Base-by-base conservation (phyloP, 2,329 filamentous ascomycete genomes). In the Cytospora schulzeri region DNA sequence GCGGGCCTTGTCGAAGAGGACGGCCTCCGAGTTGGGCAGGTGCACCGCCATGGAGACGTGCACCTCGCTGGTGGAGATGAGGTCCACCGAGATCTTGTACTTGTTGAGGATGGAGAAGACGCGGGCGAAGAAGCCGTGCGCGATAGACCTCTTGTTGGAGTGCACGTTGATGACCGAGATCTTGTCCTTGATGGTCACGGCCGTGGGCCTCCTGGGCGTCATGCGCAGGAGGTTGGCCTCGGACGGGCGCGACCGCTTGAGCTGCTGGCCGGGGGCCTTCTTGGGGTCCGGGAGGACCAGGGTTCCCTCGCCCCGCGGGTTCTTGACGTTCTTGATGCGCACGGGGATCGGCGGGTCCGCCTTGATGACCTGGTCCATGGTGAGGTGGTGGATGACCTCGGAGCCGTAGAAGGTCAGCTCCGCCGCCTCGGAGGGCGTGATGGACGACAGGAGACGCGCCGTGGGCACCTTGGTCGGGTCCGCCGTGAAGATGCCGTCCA, bases 141-240 rank as follows among this genome's bases (percentile, higher is more conserved):
- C 96, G 68, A 97, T 91, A 11, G 94, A 96, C 68, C 94, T 89
- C 81, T 96, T 96, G 81, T 99, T 98, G 61, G 92, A 96, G 82
- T 98, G 94, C 54, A 99, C 92, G 78, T 99, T 99, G 73, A 99
- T 92, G 69, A 99, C 93, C 55, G 94, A 90, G 74, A 99, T 98
- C 74, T 93, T 91, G 78, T 95, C 91, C 81, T 99, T 99, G 80
- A 97, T 96, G 15, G 95, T 99, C 22, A 99, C 94, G 8, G 95
- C 91, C 2, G 91, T 95, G 28, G 91, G 91, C 50, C 91, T 83
- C 78, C 90, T 92, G 17, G 89, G 89, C 63, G 85, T 86, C 71
- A 83, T 84, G 14, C 81, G 77, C n/a, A 24, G 28, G 35, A 85
- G 65, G 26, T 61, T 63, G 26, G 67, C 41, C 59, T 77, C 73